Percentiles rank a stretch among this genome's conserved stretches.
Conservation (phyloP, 2,329 filamentous ascomycete genomes). For the Huntiella decipiens region DNA sequence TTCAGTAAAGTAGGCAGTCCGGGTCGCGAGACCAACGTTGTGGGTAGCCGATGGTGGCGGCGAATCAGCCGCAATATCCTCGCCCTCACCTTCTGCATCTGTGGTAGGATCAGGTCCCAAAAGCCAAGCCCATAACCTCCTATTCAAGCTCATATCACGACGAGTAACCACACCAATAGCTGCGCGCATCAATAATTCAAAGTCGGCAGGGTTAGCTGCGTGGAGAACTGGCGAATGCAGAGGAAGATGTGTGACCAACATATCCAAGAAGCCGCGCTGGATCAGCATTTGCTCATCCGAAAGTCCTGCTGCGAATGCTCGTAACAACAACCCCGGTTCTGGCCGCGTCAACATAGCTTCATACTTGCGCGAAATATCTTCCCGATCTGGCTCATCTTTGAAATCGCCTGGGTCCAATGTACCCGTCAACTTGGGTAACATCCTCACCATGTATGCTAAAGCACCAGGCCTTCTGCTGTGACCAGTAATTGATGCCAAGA, state of each 20-base stretch:
- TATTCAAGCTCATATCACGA: slow-evolving; percentile 90
- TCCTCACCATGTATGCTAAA: slow-evolving; percentile 65
- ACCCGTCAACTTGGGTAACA: slow-evolving; percentile 49
- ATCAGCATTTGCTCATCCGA: slow-evolving; percentile 76
- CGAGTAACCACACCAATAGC: slow-evolving; percentile 75
- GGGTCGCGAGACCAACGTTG: slow-evolving; percentile 31
- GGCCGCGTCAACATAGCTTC: slow-evolving; percentile 46
- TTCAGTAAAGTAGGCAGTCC: slow-evolving; percentile 65
- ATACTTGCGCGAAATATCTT: neutral
- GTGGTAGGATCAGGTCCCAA: slow-evolving; percentile 53
- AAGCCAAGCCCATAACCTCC: slow-evolving; percentile 90
- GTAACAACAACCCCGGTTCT: slow-evolving; percentile 74
- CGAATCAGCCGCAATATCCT: slow-evolving; percentile 28
- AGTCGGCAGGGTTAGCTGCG: slow-evolving; percentile 51
- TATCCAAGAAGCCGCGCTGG: slow-evolving; percentile 81
- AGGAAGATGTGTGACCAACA: slow-evolving; percentile 78
- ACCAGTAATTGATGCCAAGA: slow-evolving; percentile 81
- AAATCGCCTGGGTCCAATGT: slow-evolving; percentile 23
- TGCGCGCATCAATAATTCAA: slow-evolving; percentile 64
- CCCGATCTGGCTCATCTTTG: neutral
- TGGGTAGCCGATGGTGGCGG: slow-evolving; percentile 24
- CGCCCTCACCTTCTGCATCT: slow-evolving; percentile 9
- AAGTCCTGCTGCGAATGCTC: slow-evolving; percentile 82
- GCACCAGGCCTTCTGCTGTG: slow-evolving; percentile 69
- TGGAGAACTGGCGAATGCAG: slow-evolving; percentile 69